Base-by-base conservation (phyloP, 306 rosid species). In the Sicyos edulis region DNA sequence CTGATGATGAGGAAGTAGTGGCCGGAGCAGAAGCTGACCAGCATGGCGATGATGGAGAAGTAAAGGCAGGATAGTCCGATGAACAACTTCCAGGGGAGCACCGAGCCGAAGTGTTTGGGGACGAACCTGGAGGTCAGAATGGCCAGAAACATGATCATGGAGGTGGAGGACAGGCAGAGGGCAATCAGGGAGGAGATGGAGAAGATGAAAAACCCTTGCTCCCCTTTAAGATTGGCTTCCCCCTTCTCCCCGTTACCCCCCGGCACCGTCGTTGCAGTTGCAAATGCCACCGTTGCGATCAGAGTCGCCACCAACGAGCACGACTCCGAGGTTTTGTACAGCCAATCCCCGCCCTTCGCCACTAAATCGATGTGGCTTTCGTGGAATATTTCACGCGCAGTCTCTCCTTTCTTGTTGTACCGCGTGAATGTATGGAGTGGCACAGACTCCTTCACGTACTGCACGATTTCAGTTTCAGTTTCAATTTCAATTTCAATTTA, bases 71-170 rank as follows among this genome's bases (percentile, higher is more conserved):
- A 82, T 0, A 85, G 11, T 0, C 87, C 88, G 0, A 77, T 0
- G 11, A 84, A 54, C 37, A 89, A 80, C 71, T 80, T 85, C 15
- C 58, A 2, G 0, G 89, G 88, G 80, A 87, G 63, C 19, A n/a
- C 72, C 13, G 0, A 26, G 0, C 40, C 67, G 26, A 89, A 89
- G 45, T 85, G 85, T 10, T n/a, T 77, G 0, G 69, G 74, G 14
- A 73, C 72, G 68, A 79, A 79, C 6, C 56, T 16, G 1, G 91
- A 84, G 12, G 83, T 83, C n/a, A 81, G 20, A 10, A 86, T 80
- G 63, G 90, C 34, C 0, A 87, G 88, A 74, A 90, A 90, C 81
- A 81, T 84, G 7, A 90, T 55, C 20, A 87, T 45, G 7, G 88
- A 74, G 1, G 82, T 78, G 13, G 82, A 76, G 0, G 93, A 90